Percentiles rank a stretch among this genome's conserved stretches.
Conservation (phyloP, 495 filamentous ascomycete genomes). For the Echria macrotheca region DNA sequence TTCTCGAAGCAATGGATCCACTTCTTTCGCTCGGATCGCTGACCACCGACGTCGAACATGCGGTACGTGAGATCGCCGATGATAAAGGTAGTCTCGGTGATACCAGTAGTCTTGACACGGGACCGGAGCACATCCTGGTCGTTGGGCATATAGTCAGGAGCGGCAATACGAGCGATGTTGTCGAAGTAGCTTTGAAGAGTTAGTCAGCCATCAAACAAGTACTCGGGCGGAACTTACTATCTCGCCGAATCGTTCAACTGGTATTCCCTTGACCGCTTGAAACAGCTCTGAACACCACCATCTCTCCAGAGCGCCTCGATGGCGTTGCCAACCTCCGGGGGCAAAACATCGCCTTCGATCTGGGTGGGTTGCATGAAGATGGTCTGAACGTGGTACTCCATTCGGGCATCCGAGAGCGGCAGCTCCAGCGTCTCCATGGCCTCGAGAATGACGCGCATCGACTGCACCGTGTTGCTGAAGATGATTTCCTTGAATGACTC, state of each 20-base stretch:
- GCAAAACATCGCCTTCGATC: slow-evolving; percentile 91
- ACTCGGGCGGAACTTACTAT: slow-evolving; percentile 97
- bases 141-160: slow-evolving; percentile 89
- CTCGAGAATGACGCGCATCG: slow-evolving; percentile 92
- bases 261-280: slow-evolving; percentile 91
- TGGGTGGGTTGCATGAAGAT: slow-evolving; percentile 95
- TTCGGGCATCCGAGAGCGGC: slow-evolving; percentile 76
- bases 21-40: slow-evolving; percentile 99
- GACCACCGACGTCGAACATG: slow-evolving; percentile 99
- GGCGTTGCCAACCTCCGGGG: slow-evolving; percentile 88
- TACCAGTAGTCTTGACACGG: slow-evolving; percentile 98
- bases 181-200: slow-evolving; percentile 79
- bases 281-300: slow-evolving; percentile 90
- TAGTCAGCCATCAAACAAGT: no score
- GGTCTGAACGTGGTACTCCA: slow-evolving; percentile 91
- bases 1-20: slow-evolving; percentile 99
- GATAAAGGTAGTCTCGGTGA: slow-evolving; percentile 97
- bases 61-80: slow-evolving; percentile 96
- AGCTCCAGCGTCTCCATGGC: slow-evolving; percentile 93
- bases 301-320: slow-evolving; percentile 94
- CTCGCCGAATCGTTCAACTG: slow-evolving; percentile 95
- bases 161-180: slow-evolving; percentile 85
- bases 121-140: slow-evolving; percentile 97
- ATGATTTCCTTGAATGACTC: slow-evolving; percentile 94
- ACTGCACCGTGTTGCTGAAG: slow-evolving; percentile 96